phyloP scores from a whole-genome alignment of 225 moss, liverwort and hornwort genomes.

The Pseudisothecium myosuroides region DNA sequence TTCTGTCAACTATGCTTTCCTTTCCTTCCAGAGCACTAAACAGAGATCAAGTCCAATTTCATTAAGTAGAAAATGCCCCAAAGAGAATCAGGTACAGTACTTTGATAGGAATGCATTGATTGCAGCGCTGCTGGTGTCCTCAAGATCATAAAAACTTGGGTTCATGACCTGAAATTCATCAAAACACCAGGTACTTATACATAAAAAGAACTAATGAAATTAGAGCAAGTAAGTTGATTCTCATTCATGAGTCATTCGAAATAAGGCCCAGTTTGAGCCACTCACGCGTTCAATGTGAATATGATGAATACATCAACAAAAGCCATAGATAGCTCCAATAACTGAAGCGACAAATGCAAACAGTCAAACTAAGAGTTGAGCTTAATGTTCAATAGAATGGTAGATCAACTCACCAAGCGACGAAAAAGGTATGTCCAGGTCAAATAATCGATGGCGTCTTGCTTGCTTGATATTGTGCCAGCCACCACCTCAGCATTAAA shows the following conservation, averaged over 20 bases:
- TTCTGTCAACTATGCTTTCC: background rate
- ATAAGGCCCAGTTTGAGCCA: background rate
- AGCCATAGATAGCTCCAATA: background rate
- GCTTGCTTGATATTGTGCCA: constrained; percentile 94
- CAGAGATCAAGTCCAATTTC: background rate
- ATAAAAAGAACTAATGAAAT: background rate
- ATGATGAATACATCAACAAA: background rate
- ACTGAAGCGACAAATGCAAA: background rate
- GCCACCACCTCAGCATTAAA: constrained; percentile 97
- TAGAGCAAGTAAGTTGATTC: background rate
- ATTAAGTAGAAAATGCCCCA: background rate
- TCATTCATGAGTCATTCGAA: background rate
- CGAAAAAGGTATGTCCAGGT: constrained; percentile 99
- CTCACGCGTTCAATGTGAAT: background rate
- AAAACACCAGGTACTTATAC: background rate
- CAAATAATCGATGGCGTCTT: constrained; percentile 94
- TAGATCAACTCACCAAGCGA: constrained; percentile 58
- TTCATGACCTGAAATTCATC: constrained; percentile 72
- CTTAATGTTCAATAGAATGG: background rate
- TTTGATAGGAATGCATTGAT: constrained; percentile 78
- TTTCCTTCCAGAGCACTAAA: background rate
- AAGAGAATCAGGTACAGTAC: constrained; percentile 20
- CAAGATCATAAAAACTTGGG: constrained; percentile 94
- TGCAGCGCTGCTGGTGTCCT: constrained; percentile 69
- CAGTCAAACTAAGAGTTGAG: background rate